These are phyloP conservation scores for Podaxis sp. DNA, from an alignment of 768 basidiomycete species.

Conservation along the genomic window DNA sequence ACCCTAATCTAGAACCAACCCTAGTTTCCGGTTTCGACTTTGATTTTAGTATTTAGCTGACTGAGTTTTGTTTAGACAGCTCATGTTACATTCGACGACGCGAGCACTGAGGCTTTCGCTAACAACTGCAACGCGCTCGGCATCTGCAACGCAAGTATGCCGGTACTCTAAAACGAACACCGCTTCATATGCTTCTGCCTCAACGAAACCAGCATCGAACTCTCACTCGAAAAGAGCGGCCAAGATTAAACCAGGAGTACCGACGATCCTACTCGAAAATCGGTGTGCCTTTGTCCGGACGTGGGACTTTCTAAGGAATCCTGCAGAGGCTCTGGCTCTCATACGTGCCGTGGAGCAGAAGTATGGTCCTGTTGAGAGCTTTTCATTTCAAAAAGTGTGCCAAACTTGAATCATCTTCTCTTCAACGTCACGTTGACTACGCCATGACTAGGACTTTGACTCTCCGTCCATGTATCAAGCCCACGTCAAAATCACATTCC, in stretches of 20 bases:
- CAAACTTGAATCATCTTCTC: neutral
- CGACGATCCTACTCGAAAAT: constrained; percentile 5
- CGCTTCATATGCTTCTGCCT: neutral
- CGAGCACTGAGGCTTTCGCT: neutral
- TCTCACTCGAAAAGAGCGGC: neutral
- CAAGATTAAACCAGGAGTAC: neutral
- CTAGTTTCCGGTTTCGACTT: neutral
- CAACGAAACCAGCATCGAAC: neutral
- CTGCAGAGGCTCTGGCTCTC: constrained; percentile 51
- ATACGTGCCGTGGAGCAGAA: constrained; percentile 56
- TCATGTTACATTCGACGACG: constrained; percentile 3
- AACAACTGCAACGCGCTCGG: neutral
- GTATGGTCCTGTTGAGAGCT: constrained; percentile 50
- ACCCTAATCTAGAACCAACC: neutral
- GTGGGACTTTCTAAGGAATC: constrained; percentile 40
- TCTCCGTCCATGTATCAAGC: constrained; percentile 41
- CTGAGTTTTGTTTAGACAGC: neutral
- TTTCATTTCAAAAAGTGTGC: constrained; percentile 41
- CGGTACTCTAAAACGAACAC: neutral
- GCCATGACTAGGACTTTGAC: constrained; percentile 45
- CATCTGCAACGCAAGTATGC: neutral
- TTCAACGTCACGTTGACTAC: neutral
- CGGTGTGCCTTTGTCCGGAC: constrained; percentile 37
- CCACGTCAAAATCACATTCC: constrained; percentile 45
- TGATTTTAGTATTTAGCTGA: neutral